A percentile compares a stretch with the other conserved stretches of the same genome.
These are phyloP conservation scores for Salix koriyanagi DNA, from an alignment of 345 rosid genomes.

Conservation along the genomic window DNA sequence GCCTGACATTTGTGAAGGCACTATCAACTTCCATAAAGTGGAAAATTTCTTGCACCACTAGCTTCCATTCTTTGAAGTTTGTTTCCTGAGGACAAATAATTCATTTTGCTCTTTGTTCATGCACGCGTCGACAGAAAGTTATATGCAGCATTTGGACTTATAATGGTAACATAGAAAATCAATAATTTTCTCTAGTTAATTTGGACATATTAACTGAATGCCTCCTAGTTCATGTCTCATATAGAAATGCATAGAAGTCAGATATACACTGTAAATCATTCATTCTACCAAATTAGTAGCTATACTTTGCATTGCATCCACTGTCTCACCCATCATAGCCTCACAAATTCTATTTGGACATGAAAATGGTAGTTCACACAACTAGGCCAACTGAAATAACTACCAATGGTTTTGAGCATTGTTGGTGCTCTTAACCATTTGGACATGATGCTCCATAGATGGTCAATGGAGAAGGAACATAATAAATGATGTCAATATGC, in stretches of 20 bases:
- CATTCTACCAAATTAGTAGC: not conserved
- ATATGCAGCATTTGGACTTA: not conserved
- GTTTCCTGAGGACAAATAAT: conserved; percentile 52
- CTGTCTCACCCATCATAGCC: not conserved
- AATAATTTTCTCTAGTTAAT: not conserved
- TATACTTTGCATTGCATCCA: not conserved
- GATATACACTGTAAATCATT: not conserved
- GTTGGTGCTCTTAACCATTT: not conserved
- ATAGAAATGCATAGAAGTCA: not conserved
- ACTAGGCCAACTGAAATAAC: not conserved
- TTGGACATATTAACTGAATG: not conserved
- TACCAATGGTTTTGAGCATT: not conserved
- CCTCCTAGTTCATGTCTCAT: not conserved
- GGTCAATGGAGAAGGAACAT: not conserved
- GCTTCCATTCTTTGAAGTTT: conserved; percentile 85
- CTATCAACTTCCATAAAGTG: conserved; percentile 54
- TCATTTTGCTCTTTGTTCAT: not conserved
- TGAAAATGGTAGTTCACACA: no score
- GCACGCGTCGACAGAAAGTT: not conserved
- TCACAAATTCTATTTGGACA: not conserved
- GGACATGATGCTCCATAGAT: not conserved
- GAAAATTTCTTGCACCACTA: conserved; percentile 75
- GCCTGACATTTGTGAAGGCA: conserved; percentile 46
- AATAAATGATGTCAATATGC: not conserved
- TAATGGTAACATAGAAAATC: not conserved